Evolutionary conservation across 2,329 filamentous ascomycete species (phyloP).

Genomic region (Aureobasidium sp.): DNA sequence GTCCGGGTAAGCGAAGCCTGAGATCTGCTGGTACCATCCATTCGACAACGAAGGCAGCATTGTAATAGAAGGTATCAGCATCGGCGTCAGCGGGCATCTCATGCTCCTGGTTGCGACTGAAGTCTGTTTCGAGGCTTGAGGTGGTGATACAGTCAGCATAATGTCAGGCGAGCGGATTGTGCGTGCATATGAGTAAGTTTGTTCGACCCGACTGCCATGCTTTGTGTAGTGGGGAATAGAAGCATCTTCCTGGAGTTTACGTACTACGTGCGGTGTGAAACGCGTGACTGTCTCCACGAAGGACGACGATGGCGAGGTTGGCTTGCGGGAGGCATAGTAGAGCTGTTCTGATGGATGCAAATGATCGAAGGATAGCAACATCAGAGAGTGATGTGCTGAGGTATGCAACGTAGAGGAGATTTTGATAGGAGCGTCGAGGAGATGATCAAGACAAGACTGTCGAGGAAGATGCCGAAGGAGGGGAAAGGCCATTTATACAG

Average conservation of each 20-base stretch:
- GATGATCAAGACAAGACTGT: neutral
- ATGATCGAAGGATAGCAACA: neutral
- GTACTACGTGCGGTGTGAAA: slow-evolving; percentile 11
- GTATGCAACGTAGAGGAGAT: neutral
- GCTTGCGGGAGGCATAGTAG: slow-evolving; percentile 9
- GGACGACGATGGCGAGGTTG: slow-evolving; percentile 26
- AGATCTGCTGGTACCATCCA: slow-evolving; percentile 35
- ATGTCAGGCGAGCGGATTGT: neutral
- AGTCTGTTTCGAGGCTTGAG: slow-evolving; percentile 14
- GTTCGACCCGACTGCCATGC: neutral
- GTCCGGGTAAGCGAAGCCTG: slow-evolving; percentile 30
- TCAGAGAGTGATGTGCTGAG: neutral
- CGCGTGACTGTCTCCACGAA: slow-evolving; percentile 22
- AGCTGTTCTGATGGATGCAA: neutral
- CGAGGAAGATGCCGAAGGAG: neutral
- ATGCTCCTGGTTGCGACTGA: neutral
- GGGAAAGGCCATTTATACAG: neutral
- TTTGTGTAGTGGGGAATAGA: neutral
- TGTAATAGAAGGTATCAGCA: slow-evolving; percentile 29
- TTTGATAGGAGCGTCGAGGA: neutral
- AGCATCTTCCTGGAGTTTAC: neutral
- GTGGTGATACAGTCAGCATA: neutral
- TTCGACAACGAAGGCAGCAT: slow-evolving; percentile 30
- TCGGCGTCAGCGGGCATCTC: slow-evolving; percentile 15
- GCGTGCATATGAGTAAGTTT: neutral